Evolutionary conservation across 1,139 yeast genomes (phyloP).

Genomic region (Saccharomyces hybrid): DNA sequence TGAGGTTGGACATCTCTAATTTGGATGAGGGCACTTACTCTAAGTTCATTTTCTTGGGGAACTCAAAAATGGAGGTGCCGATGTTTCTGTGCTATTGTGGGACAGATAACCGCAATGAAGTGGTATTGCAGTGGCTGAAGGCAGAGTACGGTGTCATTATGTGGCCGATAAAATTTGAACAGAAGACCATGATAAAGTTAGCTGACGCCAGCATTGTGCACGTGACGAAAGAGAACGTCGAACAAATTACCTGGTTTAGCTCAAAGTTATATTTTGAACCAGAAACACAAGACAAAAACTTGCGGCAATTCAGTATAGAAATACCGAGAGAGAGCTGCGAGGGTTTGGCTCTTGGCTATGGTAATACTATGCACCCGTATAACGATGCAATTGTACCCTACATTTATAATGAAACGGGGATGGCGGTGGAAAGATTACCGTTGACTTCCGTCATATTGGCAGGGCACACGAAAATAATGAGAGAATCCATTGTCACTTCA

Average conservation of each 20-base stretch:
- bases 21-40: not conserved
- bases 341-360: conserved; percentile 2
- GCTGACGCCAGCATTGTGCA: not conserved
- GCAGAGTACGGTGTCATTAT: not conserved
- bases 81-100: not conserved
- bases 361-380: conserved; percentile 1
- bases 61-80: not conserved
- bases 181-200: conserved; percentile 1
- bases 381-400: conserved; percentile 12
- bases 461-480: not conserved
- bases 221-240: not conserved
- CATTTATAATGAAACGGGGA: conserved; percentile 16
- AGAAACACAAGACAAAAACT: conserved; percentile 9
- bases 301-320: conserved; percentile 16
- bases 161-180: not conserved
- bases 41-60: not conserved
- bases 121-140: not conserved
- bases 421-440: conserved; percentile 11
- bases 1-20: not conserved
- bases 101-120: not conserved
- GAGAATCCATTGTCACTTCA: conserved; percentile 2
- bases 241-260: conserved; percentile 1
- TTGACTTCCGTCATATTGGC: conserved; percentile 1
- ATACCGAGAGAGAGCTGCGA: conserved; percentile 12
- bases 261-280: conserved; percentile 4